Conservation (phyloP, 805 yeast genomes). For the Yamadazyma sp. region DNA sequence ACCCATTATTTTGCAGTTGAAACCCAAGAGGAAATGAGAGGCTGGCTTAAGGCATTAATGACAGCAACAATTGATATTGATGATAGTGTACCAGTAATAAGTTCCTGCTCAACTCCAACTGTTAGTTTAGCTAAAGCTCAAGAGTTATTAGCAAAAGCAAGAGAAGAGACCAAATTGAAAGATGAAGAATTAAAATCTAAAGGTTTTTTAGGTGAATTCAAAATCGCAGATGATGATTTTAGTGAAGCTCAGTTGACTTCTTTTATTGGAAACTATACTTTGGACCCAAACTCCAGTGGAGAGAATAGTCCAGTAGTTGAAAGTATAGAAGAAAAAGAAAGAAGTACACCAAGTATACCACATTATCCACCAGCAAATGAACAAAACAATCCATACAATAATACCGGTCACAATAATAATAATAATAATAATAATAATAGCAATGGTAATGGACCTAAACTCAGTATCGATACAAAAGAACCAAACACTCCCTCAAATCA, state of each 20-base stretch:
- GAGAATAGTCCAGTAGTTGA: constrained; percentile 36
- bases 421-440: background rate
- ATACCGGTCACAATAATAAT: background rate
- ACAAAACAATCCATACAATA: background rate
- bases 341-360: background rate
- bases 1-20: constrained; percentile 97
- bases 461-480: constrained; percentile 25
- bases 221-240: constrained; percentile 11
- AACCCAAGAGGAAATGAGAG: constrained; percentile 83
- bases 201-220: constrained; percentile 15
- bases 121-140: constrained; percentile 85
- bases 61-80: constrained; percentile 96
- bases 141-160: constrained; percentile 75
- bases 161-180: constrained; percentile 65
- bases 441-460: constrained; percentile 1
- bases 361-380: background rate
- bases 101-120: constrained; percentile 95
- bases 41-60: constrained; percentile 92
- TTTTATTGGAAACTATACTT: constrained; percentile 15
- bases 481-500: constrained; percentile 33
- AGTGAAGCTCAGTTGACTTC: constrained; percentile 12
- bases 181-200: constrained; percentile 48
- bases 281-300: constrained; percentile 24
- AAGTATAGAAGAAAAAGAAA: constrained; percentile 16
- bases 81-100: constrained; percentile 85